Percentiles rank a stretch among this genome's conserved stretches.
These are phyloP conservation scores for Clavispora carvajalis DNA, from an alignment of 805 yeast genomes.

Conservation along the genomic window DNA sequence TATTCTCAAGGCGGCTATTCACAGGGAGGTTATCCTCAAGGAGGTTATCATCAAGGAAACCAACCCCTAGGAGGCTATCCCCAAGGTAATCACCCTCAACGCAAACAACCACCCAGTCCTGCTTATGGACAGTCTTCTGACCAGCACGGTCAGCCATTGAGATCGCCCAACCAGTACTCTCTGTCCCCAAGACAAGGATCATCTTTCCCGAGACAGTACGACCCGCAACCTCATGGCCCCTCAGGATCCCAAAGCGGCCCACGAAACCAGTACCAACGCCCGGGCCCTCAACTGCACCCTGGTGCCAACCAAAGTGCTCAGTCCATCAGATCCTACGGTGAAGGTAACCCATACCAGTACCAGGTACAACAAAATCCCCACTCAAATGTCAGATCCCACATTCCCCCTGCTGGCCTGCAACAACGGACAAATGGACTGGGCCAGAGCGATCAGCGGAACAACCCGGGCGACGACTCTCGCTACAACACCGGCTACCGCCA, in stretches of 20 bases:
- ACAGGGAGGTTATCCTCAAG: too few species aligned
- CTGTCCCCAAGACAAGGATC: too few species aligned
- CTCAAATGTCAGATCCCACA: constrained; percentile 1
- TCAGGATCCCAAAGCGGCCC: not conserved
- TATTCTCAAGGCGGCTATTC: too few species aligned
- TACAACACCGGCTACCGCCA: constrained; percentile 6
- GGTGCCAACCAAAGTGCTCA: not conserved
- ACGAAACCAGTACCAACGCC: not conserved
- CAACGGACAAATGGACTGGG: constrained; percentile 1
- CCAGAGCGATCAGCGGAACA: too few species aligned
- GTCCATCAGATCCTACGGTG: not conserved
- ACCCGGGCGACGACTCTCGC: constrained; percentile 1
- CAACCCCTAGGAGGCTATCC: too few species aligned
- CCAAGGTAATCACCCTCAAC: too few species aligned
- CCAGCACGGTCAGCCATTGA: too few species aligned
- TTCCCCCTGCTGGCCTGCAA: constrained; percentile 6
- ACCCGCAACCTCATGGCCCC: not conserved
- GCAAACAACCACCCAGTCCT: too few species aligned
- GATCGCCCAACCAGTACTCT: too few species aligned
- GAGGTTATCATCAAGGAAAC: too few species aligned
- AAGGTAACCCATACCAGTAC: constrained; percentile 4
- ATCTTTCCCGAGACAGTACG: too few species aligned
- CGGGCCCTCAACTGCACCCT: not conserved
- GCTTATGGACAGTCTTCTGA: too few species aligned
- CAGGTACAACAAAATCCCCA: constrained; percentile 2